Conservation (phyloP, 257 asterid species). For the Ocimum tenuiflorum region DNA sequence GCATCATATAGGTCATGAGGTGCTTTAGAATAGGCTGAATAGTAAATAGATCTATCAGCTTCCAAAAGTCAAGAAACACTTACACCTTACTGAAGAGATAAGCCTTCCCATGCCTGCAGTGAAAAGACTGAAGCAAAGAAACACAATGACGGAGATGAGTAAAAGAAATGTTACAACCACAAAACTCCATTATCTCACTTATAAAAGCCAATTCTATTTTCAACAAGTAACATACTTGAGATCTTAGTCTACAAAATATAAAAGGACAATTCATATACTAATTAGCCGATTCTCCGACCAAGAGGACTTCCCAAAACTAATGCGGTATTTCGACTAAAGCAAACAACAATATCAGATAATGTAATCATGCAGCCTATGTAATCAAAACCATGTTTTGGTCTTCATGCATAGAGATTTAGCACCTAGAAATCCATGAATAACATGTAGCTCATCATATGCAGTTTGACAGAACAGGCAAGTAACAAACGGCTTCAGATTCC, state of each 20-base stretch:
- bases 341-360: background rate
- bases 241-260: background rate
- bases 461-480: background rate
- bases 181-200: no score
- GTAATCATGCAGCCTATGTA: background rate
- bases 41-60: conserved; percentile 5
- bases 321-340: background rate
- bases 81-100: conserved; percentile 78
- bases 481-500: background rate
- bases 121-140: conserved; percentile 51
- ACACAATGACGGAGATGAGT: conserved; percentile 11
- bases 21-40: background rate
- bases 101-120: conserved; percentile 64
- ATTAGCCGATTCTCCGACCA: background rate
- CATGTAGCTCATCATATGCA: background rate
- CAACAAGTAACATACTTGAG: background rate
- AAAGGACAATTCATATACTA: background rate
- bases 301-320: background rate
- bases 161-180: background rate
- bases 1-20: background rate
- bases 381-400: background rate
- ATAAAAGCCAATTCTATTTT: no score
- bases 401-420: no score
- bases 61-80: conserved; percentile 34
- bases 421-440: background rate